Evolutionary conservation across 495 filamentous ascomycete genomes (phyloP), one percentile per base, ranked within the genome.

Genomic region (Polyplosphaeria fusca): DNA sequence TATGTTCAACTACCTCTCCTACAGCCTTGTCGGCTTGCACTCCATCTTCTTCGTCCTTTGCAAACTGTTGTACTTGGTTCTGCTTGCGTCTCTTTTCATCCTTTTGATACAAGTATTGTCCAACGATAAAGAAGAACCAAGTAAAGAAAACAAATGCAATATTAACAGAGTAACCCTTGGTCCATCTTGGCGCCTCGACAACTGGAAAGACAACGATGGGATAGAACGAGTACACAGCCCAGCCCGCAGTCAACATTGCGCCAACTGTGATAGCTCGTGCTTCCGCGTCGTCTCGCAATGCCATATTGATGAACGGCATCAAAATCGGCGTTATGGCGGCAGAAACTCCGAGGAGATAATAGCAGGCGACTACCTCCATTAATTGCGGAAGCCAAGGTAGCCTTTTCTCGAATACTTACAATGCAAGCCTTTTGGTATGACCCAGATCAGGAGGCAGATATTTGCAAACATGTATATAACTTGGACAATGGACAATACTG

Each of bases 281-380:
- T 52, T 59, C 55, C 2, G 55, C 47, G 35, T 59, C 55, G 39
- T 53, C 48, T 5, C 48, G 39, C 27, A 59, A 37, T 5, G 48
- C 55, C 47, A 53, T 59, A 48, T 59, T 59, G 47, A 59, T 53
- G 48, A 53, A 52, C 2, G 55, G 48, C 40, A 52, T 46, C 3
- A 59, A 41, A 16, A 59, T 59, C 2, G 55, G 55, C 12, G 47
- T 59, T 4, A 53, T 32, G 20, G 47, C 47, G 18, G 47, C 55
- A 4, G 55, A 59, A 2, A 59, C 47, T 18, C 55, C 55, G 14
- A 59, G 55, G 4, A 59, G 48, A 38, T 59, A 59, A 22, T 58
- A 58, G 14, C 55, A 59, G 5, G 55, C 55, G 28, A 59, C 55
- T 52, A 19, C 19, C n/a, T 46, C 18, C 23, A 32, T n/a, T 2